phyloP scores from a whole-genome alignment of 2,329 filamentous ascomycete species.

The Aureobasidium sp. region DNA sequence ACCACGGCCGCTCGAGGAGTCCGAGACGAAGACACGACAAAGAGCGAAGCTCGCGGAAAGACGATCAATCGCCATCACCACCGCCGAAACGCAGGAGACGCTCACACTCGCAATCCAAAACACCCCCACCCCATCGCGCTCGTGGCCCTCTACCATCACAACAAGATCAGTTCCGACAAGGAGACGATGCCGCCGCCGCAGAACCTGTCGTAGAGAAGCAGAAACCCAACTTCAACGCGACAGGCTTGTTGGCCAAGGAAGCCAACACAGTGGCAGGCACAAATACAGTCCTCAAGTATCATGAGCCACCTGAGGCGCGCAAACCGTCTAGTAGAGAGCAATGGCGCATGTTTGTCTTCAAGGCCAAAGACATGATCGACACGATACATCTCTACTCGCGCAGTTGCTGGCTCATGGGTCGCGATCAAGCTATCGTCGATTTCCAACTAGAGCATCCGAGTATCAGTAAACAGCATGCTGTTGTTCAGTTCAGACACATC shows the following conservation, averaged over 20 bases:
- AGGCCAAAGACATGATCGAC: slow-evolving; percentile 81
- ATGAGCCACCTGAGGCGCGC: slow-evolving; percentile 93
- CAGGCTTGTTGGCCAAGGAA: slow-evolving; percentile 86
- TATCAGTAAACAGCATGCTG: slow-evolving; percentile 95
- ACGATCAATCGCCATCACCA: slow-evolving; percentile 5
- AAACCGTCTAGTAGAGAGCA: slow-evolving; percentile 81
- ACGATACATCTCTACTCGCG: slow-evolving; percentile 79
- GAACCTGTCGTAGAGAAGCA: slow-evolving; percentile 68
- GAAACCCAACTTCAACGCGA: slow-evolving; percentile 86
- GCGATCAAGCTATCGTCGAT: slow-evolving; percentile 84
- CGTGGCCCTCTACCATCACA: slow-evolving; percentile 52
- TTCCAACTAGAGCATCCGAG: slow-evolving; percentile 89
- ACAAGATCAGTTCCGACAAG: slow-evolving; percentile 45
- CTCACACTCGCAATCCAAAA: slow-evolving; percentile 38
- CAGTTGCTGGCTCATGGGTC: slow-evolving; percentile 92
- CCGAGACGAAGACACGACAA: slow-evolving; percentile 10
- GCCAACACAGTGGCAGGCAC: slow-evolving; percentile 86
- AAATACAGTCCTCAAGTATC: slow-evolving; percentile 89
- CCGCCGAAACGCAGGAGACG: slow-evolving; percentile 16
- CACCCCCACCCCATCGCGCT: slow-evolving; percentile 45
- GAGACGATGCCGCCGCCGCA: slow-evolving; percentile 31
- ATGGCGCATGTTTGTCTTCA: slow-evolving; percentile 97
- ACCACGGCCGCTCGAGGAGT: slow-evolving; percentile 15
- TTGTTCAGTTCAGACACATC: slow-evolving; percentile 90
- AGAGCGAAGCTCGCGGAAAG: slow-evolving; percentile 16